Evolutionary conservation across 257 asterid species (phyloP), one percentile per base, ranked within the genome.

Genomic region (Coffea canephora): DNA sequence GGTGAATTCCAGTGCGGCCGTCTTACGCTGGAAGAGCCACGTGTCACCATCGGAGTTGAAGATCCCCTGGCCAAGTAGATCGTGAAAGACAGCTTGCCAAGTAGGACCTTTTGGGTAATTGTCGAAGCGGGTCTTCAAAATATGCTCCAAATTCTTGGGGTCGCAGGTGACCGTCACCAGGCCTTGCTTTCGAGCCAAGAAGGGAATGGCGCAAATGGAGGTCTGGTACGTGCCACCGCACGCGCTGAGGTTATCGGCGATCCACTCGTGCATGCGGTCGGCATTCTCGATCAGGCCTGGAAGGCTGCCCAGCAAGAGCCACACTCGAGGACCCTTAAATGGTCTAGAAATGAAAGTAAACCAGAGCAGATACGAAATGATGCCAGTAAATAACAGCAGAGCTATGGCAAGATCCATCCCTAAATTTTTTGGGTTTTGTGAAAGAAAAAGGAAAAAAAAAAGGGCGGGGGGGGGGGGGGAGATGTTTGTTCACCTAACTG

Each of bases 211-310:
- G 23, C 95, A 91, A 18, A 91, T 95, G 90, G 96, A 95, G 0
- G 98, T 93, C 83, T 95, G 98, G 89, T 95, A 95, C 45, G 98
- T 95, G 87, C 98, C 98, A 1, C 91, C 90, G 74, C 97, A 93
- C 1, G 96, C 96, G 3, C 94, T 91, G 87, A 95, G 98, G 89
- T 95, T 91, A 75, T 95, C 98, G 66, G 92, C 83, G 66, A 95
- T 95, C 98, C 98, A 95, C 68, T 95, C 98, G 73, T 95, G 98
- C 87, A 95, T 52, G 57, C 92, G 93, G 1, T 93, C 98, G 39
- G 94, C 85, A 74, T 93, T 93, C 80, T 93, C 94, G 57, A 93
- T 86, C 14, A 95, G 82, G 75, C 97, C 97, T 7, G 98, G 98
- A 5, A 95, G 92, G 79, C 98, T 93, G 50, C 98, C 98, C 36